Conservation (phyloP, 192 early-diverging fungal species). For the Neocallimastix lanati region DNA sequence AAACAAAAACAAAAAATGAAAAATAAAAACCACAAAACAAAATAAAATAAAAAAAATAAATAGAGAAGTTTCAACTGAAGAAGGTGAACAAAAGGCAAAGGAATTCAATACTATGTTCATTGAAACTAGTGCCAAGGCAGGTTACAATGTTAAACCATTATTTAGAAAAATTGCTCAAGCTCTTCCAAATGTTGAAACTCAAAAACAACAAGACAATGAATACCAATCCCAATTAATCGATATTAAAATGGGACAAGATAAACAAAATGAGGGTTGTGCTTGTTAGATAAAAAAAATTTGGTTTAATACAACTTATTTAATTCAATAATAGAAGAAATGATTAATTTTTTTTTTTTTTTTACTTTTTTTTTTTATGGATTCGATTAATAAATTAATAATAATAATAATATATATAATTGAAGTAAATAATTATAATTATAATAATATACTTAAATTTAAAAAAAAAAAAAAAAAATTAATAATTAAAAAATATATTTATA, state of each 20-base stretch:
- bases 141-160: constrained; percentile 94
- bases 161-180: constrained; percentile 95
- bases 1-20: too few relatives aligned
- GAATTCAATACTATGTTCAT: constrained; percentile 97
- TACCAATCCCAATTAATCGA: not conserved
- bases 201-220: not conserved
- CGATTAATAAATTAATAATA: too few relatives aligned
- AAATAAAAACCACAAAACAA: not conserved
- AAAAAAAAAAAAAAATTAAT: too few relatives aligned
- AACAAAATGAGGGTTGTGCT: not conserved
- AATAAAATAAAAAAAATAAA: not conserved
- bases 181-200: constrained; percentile 58
- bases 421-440: too few relatives aligned
- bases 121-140: constrained; percentile 97
- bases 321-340: too few relatives aligned
- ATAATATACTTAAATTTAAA: too few relatives aligned
- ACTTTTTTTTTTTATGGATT: too few relatives aligned
- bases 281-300: not conserved
- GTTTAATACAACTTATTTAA: too few relatives aligned
- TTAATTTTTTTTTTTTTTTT: too few relatives aligned
- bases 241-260: not conserved
- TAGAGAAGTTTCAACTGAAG: constrained; percentile 83
- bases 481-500: too few relatives aligned
- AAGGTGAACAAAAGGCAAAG: constrained; percentile 93
- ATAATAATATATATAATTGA: too few relatives aligned